phyloP scores from a whole-genome alignment of 768 basidiomycete species.

The Bullera alba region DNA sequence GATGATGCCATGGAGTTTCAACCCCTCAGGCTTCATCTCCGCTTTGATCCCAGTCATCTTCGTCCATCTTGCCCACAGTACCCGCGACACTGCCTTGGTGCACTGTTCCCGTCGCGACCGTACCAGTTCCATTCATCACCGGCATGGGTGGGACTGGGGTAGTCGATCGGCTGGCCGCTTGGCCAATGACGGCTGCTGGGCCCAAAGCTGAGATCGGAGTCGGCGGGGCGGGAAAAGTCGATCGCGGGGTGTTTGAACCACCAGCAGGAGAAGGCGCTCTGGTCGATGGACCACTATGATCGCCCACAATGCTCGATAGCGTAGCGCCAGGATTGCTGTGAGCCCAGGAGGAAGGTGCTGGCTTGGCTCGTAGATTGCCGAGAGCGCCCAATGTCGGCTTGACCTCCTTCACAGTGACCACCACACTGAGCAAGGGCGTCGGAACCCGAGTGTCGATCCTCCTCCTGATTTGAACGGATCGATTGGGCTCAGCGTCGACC shows the following conservation, averaged over 20 bases:
- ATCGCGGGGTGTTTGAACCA: too few relatives aligned
- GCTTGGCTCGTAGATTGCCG: conserved; percentile 4
- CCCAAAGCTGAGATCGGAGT: too few relatives aligned
- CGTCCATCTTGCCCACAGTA: neutral
- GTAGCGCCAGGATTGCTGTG: too few relatives aligned
- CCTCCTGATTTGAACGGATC: conserved; percentile 70
- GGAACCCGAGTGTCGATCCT: conserved; percentile 78
- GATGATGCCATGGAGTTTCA: too few relatives aligned
- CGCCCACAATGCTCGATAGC: too few relatives aligned
- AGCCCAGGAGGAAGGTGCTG: neutral
- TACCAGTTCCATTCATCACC: neutral
- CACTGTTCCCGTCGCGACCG: neutral
- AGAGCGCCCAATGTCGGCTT: conserved; percentile 8
- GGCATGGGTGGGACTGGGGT: neutral
- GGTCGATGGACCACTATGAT: too few relatives aligned
- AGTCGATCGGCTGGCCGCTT: neutral
- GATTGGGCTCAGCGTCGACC: conserved; percentile 82
- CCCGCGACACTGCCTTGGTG: neutral
- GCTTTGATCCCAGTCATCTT: conserved; percentile 4
- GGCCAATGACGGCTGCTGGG: neutral
- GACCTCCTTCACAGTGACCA: conserved; percentile 26
- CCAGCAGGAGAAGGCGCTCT: too few relatives aligned
- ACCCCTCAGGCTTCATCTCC: neutral
- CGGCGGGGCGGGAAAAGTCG: too few relatives aligned
- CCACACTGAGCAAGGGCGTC: conserved; percentile 58